Evolutionary conservation across 805 yeast genomes (phyloP), one percentile per base, ranked within the genome.

Genomic region (Cyberlindnera xylosilytica): DNA sequence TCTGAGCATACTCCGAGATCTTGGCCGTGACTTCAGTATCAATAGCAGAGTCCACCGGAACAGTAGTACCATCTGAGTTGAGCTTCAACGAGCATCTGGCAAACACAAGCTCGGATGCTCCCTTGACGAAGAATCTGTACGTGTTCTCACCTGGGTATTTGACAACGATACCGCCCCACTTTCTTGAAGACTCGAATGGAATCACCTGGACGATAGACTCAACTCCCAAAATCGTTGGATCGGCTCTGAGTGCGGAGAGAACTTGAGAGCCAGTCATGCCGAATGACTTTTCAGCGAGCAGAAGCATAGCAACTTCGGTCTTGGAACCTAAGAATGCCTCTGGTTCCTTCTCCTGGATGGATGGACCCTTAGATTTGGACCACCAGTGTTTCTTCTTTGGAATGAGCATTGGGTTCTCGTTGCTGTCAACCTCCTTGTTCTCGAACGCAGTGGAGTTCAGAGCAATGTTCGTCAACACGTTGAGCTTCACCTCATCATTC

Each of bases 381-480:
- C 52, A 59, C 47, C 39, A 53, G 24, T 40, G 52, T 24, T 42
- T 52, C 42, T 42, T 51, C 15, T 36, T 54, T 44, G 35, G 50
- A 47, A 41, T 54, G 45, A 49, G 29, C 37, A 57, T 49, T 44
- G 67, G 65, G 42, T 61, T 64, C 26, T 51, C 63, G 32, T 36
- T 39, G 8, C 40, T 44, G 15, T 46, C 54, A 15, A 17, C 27
- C 23, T 48, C 62, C n/a, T 69, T 67, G 54, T 83, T 81, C 57
- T 86, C 96, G 61, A 90, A 93, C 2, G 97, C 97, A 4, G 97
- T 83, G 1, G 97, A 84, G 65, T 93, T 93, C 49, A 88, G 57
- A 6, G 77, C 65, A 34, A 89, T 78, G 56, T 91, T 88, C 23
- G 79, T 71, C 18, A 72, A 46, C 3, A 80, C 24, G 33, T 57